A percentile compares a stretch with the other conserved stretches of the same genome.
phyloP scores from a whole-genome alignment of 352 stramenopile species.

The Globisporangium echinulatum region DNA sequence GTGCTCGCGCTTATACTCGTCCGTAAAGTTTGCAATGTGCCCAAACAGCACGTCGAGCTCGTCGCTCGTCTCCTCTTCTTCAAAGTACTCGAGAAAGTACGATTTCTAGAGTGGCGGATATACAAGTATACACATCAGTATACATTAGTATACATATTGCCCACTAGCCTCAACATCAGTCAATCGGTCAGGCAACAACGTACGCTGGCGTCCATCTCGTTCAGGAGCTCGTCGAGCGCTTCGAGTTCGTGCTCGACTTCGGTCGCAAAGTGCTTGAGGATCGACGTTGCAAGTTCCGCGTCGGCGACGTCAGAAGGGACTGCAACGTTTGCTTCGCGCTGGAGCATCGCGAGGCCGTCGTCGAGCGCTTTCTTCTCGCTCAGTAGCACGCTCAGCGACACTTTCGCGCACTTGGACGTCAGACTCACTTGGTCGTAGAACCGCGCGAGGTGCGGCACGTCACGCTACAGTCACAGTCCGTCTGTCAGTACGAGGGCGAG shows the following conservation, averaged over 20 bases:
- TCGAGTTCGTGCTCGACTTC: constrained; percentile 58
- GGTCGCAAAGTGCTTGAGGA: constrained; percentile 50
- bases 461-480: constrained; percentile 18
- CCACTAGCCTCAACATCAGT: too few species aligned
- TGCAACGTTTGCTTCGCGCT: constrained; percentile 39
- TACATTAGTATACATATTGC: too few species aligned
- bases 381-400: constrained; percentile 53
- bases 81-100: constrained; percentile 77
- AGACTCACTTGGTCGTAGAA: constrained; percentile 79
- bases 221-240: constrained; percentile 36
- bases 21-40: constrained; percentile 71
- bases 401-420: constrained; percentile 66
- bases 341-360: constrained; percentile 44
- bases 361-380: constrained; percentile 72
- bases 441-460: constrained; percentile 60
- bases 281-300: constrained; percentile 34
- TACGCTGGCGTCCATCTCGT: constrained; percentile 50
- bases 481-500: not conserved
- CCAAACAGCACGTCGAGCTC: constrained; percentile 68
- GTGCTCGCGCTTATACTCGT: constrained; percentile 67
- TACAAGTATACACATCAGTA: not conserved
- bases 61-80: constrained; percentile 75
- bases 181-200: constrained; percentile 5
- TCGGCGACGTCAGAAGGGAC: constrained; percentile 21
- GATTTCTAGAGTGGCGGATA: constrained; percentile 36